Base-by-base conservation (phyloP, 805 yeast genomes). In the Cyberlindnera euphorbiiphila region DNA sequence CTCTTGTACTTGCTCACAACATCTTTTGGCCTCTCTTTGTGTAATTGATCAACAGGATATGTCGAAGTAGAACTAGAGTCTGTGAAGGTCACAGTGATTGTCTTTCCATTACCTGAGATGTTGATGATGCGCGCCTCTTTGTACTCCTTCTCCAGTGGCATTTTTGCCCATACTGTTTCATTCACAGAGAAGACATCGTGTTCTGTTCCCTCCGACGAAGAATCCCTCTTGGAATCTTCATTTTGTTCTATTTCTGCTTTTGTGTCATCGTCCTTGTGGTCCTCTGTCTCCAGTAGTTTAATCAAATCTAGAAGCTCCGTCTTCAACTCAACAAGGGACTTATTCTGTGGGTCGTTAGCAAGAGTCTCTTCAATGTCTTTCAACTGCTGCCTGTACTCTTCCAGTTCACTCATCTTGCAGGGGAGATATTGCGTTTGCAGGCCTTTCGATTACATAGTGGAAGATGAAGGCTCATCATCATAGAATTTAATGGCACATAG, bases 71-170 rank as follows among this genome's bases (percentile, higher is more conserved):
- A 25, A 9, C 32, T 25, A 14, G 40, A 19, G n/a, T 37, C 45
- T 17, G 25, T 15, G 32, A 40, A 43, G n/a, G 34, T 37, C 16
- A 50, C 30, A 0, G 49, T 47, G 9, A 34, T 25, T 5, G 34
- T 26, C 32, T 46, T 45, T 11, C 20, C 17, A 25, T 50, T 50
- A 8, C 52, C 54, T n/a, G 52, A 42, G 11, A 46, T 38, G 15
- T 17, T 37, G 23, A 45, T 29, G 12, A 48, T 32, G 17, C 45
- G 46, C 3, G 45, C 54, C 15, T 46, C 34, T 13, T 38, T 25
- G 29, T 24, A 40, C 11, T 24, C 34, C 19, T 33, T 41, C 1
- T 42, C 45, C 10, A 37, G 27, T 11, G 37, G 43, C 15, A 37
- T 38, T 24, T 38, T 45, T 5, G 37, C 45, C 41, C 39, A 50